Evolutionary conservation across 2,329 filamentous ascomycete species (phyloP), one percentile per base, ranked within the genome.

Genomic region (Pestalotiopsis sp.): DNA sequence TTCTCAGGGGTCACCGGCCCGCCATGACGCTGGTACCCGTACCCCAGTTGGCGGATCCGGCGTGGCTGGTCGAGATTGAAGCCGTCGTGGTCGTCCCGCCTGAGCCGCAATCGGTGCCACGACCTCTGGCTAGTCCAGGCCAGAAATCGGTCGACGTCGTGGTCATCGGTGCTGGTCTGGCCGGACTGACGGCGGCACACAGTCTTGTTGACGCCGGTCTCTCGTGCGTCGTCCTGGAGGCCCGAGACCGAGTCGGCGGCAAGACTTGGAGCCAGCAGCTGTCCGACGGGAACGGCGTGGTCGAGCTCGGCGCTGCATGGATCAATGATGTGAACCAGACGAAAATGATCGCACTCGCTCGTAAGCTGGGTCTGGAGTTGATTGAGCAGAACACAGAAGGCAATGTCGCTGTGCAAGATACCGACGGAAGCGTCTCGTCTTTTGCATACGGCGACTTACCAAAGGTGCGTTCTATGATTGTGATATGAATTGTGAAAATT

Each of bases 291-390:
- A 76, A 74, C 2, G 83, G 82, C 0, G 69, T 77, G 0, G 79
- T 84, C 6, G 88, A 90, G 25, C 73, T 88, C 0, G 88, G 88
- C 2, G 88, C 86, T 0, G 86, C 86, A 0, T 90, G 88, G 88
- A 84, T 90, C 71, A 90, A 90, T 70, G 84, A 89, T 65, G 83
- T 78, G 1, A 86, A 82, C 64, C 87, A 90, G 70, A 77, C 72
- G 31, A 77, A 77, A 3, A 82, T 89, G 63, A 83, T 76, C 70
- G 77, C 74, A 0, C 74, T 87, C 7, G 80, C 80, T 0, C 71
- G 79, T 61, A 71, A 75, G 52, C 85, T 83, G 64, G 79, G 80
- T 0, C 72, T 84, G 0, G 81, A 86, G 31, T 69, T 85, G 0
- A 78, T 86, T 7, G 79, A 81, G 72, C 87, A 89, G 72, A 84